phyloP scores from a whole-genome alignment of 1,284 basidiomycete species.

The Leccinum solheimii region DNA sequence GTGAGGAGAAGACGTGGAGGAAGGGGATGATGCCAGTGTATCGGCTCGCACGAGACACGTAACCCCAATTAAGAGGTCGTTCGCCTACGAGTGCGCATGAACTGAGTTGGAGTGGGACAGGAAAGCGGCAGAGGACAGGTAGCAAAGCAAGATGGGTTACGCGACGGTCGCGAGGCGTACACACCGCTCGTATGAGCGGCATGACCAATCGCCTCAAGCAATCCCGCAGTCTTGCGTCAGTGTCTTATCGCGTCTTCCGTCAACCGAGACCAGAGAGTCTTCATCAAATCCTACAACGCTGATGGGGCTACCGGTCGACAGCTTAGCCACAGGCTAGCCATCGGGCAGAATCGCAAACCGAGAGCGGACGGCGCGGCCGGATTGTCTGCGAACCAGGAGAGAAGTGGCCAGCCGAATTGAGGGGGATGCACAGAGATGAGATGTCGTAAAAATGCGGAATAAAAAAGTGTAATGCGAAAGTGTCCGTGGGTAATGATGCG shows the following conservation, averaged over 20 bases:
- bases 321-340: conserved; percentile 23
- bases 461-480: conserved; percentile 49
- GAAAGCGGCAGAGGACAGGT: conserved; percentile 41
- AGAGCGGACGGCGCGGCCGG: conserved; percentile 46
- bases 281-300: conserved; percentile 46
- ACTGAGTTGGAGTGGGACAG: conserved; percentile 50
- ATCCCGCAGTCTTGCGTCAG: conserved; percentile 65
- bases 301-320: conserved; percentile 14
- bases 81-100: conserved; percentile 59
- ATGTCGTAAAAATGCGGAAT: conserved; percentile 41
- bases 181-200: conserved; percentile 43
- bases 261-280: conserved; percentile 43
- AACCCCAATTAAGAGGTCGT: conserved; percentile 78
- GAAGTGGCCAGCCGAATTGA: conserved; percentile 25
- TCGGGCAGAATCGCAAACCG: conserved; percentile 2
- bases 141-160: conserved; percentile 47
- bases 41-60: conserved; percentile 69
- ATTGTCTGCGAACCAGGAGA: conserved; percentile 25
- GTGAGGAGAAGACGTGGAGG: conserved; percentile 13
- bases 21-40: conserved; percentile 57
- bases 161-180: conserved; percentile 54
- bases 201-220: conserved; percentile 49
- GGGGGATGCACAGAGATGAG: conserved; percentile 16
- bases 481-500: conserved; percentile 50
- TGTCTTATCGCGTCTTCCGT: conserved; percentile 54